Evolutionary conservation across 83 land plant species (phyloP).

Genomic region (Picea abies): DNA sequence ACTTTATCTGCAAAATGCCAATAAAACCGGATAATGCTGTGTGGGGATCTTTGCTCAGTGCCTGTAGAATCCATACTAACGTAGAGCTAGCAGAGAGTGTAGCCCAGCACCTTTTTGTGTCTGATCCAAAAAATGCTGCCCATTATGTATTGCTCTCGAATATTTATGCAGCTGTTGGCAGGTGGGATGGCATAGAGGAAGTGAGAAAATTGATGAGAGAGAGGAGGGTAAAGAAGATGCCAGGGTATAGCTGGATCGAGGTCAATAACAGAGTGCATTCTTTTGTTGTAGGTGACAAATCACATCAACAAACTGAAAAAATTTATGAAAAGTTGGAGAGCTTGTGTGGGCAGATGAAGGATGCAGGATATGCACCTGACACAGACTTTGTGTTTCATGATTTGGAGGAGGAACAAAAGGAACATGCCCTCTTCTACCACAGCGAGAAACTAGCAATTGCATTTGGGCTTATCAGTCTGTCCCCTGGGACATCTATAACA

Average conservation of each 20-base stretch:
- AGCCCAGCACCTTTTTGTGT: slow-evolving; percentile 1
- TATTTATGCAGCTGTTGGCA: slow-evolving; percentile 18
- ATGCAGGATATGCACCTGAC: slow-evolving; percentile 16
- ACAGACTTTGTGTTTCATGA: slow-evolving; percentile 5
- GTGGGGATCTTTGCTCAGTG: slow-evolving; percentile 29
- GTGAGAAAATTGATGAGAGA: slow-evolving; percentile 18
- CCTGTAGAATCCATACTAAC: slow-evolving; percentile 27
- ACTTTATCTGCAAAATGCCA: slow-evolving; percentile 22
- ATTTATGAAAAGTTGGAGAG: slow-evolving; percentile 12
- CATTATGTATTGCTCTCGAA: slow-evolving; percentile 21
- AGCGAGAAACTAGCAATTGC: slow-evolving; percentile 6
- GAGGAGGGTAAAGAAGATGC: slow-evolving; percentile 13
- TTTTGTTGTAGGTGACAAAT: slow-evolving; percentile 14
- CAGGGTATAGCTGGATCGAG: slow-evolving; percentile 22
- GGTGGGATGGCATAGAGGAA: slow-evolving; percentile 16
- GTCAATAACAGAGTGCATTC: slow-evolving; percentile 15
- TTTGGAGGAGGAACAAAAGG: slow-evolving; percentile 1
- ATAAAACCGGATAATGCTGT: slow-evolving; percentile 19
- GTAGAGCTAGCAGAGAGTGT: slow-evolving; percentile 20
- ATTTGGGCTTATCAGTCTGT: slow-evolving; percentile 1
- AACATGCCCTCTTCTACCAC: not conserved
- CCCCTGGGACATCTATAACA: not conserved
- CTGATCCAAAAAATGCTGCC: slow-evolving; percentile 11
- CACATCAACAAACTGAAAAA: slow-evolving; percentile 12
- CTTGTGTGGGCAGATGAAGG: slow-evolving; percentile 4